phyloP scores from a whole-genome alignment of 2,329 filamentous ascomycete genomes.

The Geosmithia putterillii region DNA sequence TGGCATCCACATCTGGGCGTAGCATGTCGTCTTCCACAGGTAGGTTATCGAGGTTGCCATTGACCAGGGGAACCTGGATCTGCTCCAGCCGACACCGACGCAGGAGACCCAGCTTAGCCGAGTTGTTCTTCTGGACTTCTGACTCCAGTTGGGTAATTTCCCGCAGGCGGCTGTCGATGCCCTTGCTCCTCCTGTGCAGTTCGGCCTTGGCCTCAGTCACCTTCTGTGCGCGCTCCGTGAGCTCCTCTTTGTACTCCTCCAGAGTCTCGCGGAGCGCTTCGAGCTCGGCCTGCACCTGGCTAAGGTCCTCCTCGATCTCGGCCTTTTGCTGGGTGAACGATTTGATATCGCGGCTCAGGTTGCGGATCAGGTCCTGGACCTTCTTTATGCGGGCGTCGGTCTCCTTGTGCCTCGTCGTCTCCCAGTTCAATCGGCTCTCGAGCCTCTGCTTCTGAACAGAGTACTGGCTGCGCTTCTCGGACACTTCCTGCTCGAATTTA shows the following conservation, averaged over 20 bases:
- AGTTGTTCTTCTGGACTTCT: constrained; percentile 73
- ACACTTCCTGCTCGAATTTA: constrained; percentile 79
- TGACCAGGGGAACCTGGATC: constrained; percentile 67
- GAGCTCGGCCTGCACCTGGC: constrained; percentile 62
- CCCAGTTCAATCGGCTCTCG: constrained; percentile 47
- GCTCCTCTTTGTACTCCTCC: constrained; percentile 53
- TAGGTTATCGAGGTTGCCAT: constrained; percentile 70
- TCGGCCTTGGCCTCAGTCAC: constrained; percentile 70
- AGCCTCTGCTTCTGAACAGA: constrained; percentile 71
- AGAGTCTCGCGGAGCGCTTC: constrained; percentile 63
- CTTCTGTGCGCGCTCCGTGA: constrained; percentile 58
- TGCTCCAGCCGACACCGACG: constrained; percentile 90
- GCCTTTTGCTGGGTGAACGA: constrained; percentile 61
- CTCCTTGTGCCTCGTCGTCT: constrained; percentile 36
- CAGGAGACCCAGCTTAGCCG: constrained; percentile 72
- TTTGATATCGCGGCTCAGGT: constrained; percentile 57
- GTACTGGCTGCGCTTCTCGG: constrained; percentile 77
- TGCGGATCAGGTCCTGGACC: constrained; percentile 53
- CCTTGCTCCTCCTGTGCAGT: constrained; percentile 71
- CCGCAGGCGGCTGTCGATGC: constrained; percentile 63
- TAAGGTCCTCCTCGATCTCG: constrained; percentile 60
- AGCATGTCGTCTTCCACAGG: constrained; percentile 77
- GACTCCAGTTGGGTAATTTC: constrained; percentile 71
- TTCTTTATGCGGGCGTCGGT: constrained; percentile 57
- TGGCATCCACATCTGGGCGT: constrained; percentile 69